A percentile compares a stretch with the other conserved stretches of the same genome.
Evolutionary conservation across 176 grass and related monocot genomes (phyloP).

Genomic region (Metroxylon sagu): DNA sequence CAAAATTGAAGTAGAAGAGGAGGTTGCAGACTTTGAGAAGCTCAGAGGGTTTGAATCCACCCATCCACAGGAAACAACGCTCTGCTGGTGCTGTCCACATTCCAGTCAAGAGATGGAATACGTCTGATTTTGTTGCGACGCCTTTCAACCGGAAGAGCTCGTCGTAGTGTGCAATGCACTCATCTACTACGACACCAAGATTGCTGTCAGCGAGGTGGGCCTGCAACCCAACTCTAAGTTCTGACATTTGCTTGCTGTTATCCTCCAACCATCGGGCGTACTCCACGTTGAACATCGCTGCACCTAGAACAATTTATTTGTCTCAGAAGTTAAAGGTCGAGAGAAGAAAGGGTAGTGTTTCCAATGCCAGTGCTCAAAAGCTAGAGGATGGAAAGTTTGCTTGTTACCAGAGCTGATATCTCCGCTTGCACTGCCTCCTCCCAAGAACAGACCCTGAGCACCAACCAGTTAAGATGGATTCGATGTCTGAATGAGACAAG

Average conservation of each 20-base stretch:
- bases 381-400: background rate
- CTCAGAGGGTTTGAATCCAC: conserved; percentile 90
- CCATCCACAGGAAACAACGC: conserved; percentile 97
- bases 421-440: conserved; percentile 53
- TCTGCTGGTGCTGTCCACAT: conserved; percentile 67
- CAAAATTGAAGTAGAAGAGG: too few relatives aligned
- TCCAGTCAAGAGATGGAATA: conserved; percentile 88
- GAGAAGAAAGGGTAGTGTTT: too few relatives aligned
- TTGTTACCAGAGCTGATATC: conserved; percentile 72
- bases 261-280: conserved; percentile 86
- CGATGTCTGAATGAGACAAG: background rate
- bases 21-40: conserved; percentile 58
- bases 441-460: conserved; percentile 76
- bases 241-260: conserved; percentile 48
- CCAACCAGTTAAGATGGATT: background rate
- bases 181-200: conserved; percentile 58
- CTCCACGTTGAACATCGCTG: conserved; percentile 87
- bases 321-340: too few relatives aligned
- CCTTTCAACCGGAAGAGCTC: conserved; percentile 84
- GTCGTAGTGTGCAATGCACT: conserved; percentile 82
- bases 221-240: conserved; percentile 61
- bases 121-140: conserved; percentile 46
- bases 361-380: too few relatives aligned
- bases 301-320: conserved; percentile 30
- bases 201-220: conserved; percentile 54